Base-by-base conservation (phyloP, 108 stramenopile genomes). In the Asterionellopsis glacialis region DNA sequence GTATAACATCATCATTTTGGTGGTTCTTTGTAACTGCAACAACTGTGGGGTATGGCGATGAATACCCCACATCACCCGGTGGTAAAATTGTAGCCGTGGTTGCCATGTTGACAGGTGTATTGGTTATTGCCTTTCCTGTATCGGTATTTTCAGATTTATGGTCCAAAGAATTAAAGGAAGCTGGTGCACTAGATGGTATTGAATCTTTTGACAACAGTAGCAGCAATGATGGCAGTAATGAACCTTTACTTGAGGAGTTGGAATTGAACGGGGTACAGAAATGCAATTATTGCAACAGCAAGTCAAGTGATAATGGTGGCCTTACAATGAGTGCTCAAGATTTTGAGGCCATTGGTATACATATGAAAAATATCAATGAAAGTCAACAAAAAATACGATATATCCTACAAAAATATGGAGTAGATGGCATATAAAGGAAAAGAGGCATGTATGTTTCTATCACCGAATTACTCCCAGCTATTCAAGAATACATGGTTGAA, bases 11-110 rank as follows among this genome's bases (percentile, higher is more conserved):
- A 42, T 66, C 77, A 12, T 81, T 81, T 67, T 87, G 81, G 79
- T 89, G 88, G 88, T 89, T 89, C 71, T 58, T 89, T 16, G 84
- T 85, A 15, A 85, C 88, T 14, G 80, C 80, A n/a, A 85, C 84
- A n/a, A 81, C 84, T 2, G 80, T 85, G 9, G 83, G 76, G 55
- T 81, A 81, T 51, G 78, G 79, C 41, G 82, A 72, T 68, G 74
- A 26, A 61, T 60, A 67, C 49, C 88, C 88, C 1, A 83, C 82
- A 11, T 57, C 69, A 14, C 38, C 65, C 0, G 61, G 45, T 11
- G 88, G 88, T 6, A 62, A 77, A 55, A 72, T 67, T 49, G 68
- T 82, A 0, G 80, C 77, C 0, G 63, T 42, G 12, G 15, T 76
- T 45, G 80, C 84, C 57, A 89, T 89, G 82, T 43, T 89, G 18